Evolutionary conservation across 2,329 filamentous ascomycete genomes (phyloP), one percentile per base, ranked within the genome.

Genomic region (Pseudopithomyces maydicus): DNA sequence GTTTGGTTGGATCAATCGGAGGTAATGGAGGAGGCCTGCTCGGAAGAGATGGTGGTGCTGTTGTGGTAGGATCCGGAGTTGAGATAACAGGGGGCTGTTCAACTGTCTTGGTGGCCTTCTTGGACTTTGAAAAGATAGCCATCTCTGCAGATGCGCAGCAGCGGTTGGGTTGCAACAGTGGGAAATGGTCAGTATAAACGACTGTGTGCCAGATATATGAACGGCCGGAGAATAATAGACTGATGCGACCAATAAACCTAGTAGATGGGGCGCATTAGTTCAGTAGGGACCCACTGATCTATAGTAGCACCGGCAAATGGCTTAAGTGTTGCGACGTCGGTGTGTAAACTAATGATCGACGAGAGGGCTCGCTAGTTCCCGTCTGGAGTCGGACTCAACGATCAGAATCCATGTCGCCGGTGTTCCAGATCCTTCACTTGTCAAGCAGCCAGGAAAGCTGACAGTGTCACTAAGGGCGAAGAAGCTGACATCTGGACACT

Each of bases 71-170:
- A 43, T 66, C 63, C 39, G 49, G 23, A 39, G 52, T 50, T 35
- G 55, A 53, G 17, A 57, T 57, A 52, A 62, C 64, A 45, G 70
- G 66, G 42, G 71, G 66, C 42, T 70, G 61, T 7, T 64, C 59
- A 39, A 63, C 57, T 15, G 66, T 68, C 52, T 71, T 70, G 54
- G 69, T 71, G 50, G 65, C 64, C 38, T 68, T 72, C 60, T 68
- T 74, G 50, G 69, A 53, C 52, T 65, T 71, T 4, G 68, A 68
- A 54, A 74, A 71, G 43, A 72, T 66, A 19, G 72, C 62, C 74
- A 77, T 75, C 36, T 41, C 47, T 38, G 49, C n/a, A 26, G 45
- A 2, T 1, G 22, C 6, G 15, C 29, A 44, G 12, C 22, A 52
- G 26, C 23, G 19, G 22, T 17, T 29, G 26, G 26, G 47, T 26